Evolutionary conservation across 2,329 filamentous ascomycete species (phyloP).

Genomic region (Epichloe glyceriae): DNA sequence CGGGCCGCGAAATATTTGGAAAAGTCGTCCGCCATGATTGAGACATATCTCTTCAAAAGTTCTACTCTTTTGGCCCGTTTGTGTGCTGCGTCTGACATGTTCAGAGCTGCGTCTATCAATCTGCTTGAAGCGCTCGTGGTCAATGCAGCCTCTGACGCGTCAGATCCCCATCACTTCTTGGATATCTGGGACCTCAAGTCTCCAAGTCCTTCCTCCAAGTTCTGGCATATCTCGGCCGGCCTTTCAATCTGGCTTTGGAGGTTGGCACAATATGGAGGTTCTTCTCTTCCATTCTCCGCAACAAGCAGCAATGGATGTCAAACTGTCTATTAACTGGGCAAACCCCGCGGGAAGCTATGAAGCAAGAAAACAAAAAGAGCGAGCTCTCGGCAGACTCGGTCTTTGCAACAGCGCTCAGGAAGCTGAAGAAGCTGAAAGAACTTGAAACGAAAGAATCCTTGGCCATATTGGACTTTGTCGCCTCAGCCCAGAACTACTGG

Average conservation of each 20-base stretch:
- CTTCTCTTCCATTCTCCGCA: constrained; percentile 73
- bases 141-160: constrained; percentile 48
- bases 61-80: constrained; percentile 65
- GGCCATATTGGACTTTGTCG: constrained; percentile 74
- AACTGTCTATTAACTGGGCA: constrained; percentile 83
- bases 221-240: constrained; percentile 63
- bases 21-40: constrained; percentile 50
- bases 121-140: constrained; percentile 63
- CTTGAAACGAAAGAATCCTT: constrained; percentile 54
- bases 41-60: constrained; percentile 69
- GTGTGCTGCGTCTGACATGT: constrained; percentile 55
- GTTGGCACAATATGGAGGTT: constrained; percentile 69
- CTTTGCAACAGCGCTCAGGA: constrained; percentile 59
- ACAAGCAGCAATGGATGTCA: constrained; percentile 91
- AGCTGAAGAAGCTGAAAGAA: constrained; percentile 51
- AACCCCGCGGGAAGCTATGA: constrained; percentile 64
- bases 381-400: constrained; percentile 47
- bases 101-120: constrained; percentile 51
- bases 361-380: constrained; percentile 38
- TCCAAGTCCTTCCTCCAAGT: constrained; percentile 75
- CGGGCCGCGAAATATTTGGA: constrained; percentile 53
- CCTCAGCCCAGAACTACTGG: constrained; percentile 86
- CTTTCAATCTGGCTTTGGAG: constrained; percentile 52
- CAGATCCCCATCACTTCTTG: constrained; percentile 92
- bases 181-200: constrained; percentile 70